Evolutionary conservation across 1,284 basidiomycete species (phyloP), one percentile per base, ranked within the genome.

Genomic region (Phellopilus nigrolimitatus): DNA sequence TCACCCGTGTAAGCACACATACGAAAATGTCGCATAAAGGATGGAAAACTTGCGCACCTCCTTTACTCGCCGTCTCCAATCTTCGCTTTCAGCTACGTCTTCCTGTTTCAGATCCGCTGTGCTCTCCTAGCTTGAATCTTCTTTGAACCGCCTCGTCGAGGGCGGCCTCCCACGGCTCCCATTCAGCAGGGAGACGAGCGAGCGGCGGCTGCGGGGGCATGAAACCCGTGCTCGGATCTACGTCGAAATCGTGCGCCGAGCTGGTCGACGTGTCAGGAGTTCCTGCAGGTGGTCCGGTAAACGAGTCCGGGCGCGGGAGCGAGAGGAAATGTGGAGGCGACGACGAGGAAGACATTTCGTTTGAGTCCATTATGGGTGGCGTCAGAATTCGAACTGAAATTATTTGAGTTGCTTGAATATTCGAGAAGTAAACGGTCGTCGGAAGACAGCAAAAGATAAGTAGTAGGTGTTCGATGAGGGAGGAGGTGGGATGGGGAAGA

Each of bases 231-330:
- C 84, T 75, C 1, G 90, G 90, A 64, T 95, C 91, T 58, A 97
- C 88, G 65, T 97, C 93, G 72, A 93, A 97, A 72, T 97, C 94
- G 64, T 94, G 91, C 3, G 91, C 87, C 10, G 91, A 90, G 49
- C 94, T 80, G 3, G 91, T 93, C 9, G 88, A 82, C 3, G 87
- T 91, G 66, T 94, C 91, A n/a, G 76, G 45, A n/a, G 71, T 68
- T 31, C 76, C 76, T 5, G 61, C 61, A 3, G 62, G 62, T 10
- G 65, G 64, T 6, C 69, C 70, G 36, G 68, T 42, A 24, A 68
- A 57, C 48, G 68, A 63, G 56, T 79, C 75, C 3, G 76, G 79
- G 36, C 81, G 80, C 13, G 82, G 79, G 17, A 83, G 78, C 12
- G 75, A 72, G 50, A 89, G 74, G 62, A 88, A 88, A 65, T 88